Base-by-base conservation (phyloP, 176 grass and related monocot species). In the Triticum monococcum region DNA sequence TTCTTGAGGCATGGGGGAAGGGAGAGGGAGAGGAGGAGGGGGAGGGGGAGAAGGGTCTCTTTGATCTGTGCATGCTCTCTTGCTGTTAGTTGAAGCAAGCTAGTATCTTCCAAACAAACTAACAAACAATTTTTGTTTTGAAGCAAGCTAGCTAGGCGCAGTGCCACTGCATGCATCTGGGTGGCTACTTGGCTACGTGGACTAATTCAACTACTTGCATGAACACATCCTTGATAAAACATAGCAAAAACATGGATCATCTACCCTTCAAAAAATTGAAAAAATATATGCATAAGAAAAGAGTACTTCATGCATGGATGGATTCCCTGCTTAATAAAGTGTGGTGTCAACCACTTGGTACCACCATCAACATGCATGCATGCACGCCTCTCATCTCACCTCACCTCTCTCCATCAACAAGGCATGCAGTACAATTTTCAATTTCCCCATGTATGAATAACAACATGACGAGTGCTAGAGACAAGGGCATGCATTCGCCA, bases 401-500 rank as follows among this genome's bases (percentile, higher is more conserved):
- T 43, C 59, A 22, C 43, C 66, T 91, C 32, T 76, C 50, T 77
- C 82, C 62, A 31, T 85, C 78, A 59, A 59, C 56, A n/a, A 78
- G 77, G 24, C 16, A 54, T 54, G 50, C 70, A 40, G 74, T 77
- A 77, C 74, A 56, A 56, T 77, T 77, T 77, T 77, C 52, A 52
- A 43, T 43, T 62, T 63, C 8, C 23, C 69, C 28, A 12, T 83
- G 77, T 81, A 81, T 85, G 37, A 81, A 88, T 70, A 82, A 26
- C 82, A 88, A 81, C 12, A 32, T 85, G 86, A 85, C 90, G 81
- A 69, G 35, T 81, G 82, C 90, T 78, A 88, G 54, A 91, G 90
- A 91, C 90, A 91, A 88, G 56, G 86, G 71, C 72, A 41, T 77
- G 63, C 72, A 32, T 77, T 91, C 64, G 62, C 86, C 63, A 70